phyloP scores from a whole-genome alignment of 2,329 filamentous ascomycete species.

The Sporothrix protearum region DNA sequence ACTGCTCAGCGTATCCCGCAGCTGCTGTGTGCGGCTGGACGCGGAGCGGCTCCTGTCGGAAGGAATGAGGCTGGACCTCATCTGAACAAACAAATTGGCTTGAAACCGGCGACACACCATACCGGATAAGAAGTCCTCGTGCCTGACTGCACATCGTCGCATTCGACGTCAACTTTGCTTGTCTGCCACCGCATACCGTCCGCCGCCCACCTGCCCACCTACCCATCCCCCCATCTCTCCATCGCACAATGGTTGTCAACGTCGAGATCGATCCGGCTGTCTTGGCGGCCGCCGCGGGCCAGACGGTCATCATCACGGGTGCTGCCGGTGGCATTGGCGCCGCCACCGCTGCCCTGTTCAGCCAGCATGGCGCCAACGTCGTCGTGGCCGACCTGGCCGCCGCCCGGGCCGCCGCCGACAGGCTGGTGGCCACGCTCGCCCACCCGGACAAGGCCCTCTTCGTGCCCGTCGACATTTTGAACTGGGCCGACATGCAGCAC shows the following conservation, averaged over 20 bases:
- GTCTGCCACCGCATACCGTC: neutral
- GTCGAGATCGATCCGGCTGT: slow-evolving; percentile 20
- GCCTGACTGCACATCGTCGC: neutral
- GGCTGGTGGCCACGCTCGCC: slow-evolving; percentile 33
- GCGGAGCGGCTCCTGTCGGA: neutral
- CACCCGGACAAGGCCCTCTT: slow-evolving; percentile 36
- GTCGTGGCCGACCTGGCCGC: slow-evolving; percentile 37
- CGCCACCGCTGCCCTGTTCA: slow-evolving; percentile 12
- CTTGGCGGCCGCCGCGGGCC: slow-evolving; percentile 28
- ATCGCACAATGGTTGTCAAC: neutral
- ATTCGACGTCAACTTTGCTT: neutral
- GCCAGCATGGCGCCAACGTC: slow-evolving; percentile 18
- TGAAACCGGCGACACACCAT: neutral
- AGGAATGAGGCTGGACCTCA: neutral
- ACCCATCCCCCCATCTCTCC: neutral
- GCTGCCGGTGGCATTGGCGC: slow-evolving; percentile 20
- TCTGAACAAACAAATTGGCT: too few species aligned
- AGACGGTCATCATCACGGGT: slow-evolving; percentile 30
- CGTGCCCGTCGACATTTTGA: slow-evolving; percentile 37
- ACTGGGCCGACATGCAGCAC: slow-evolving; percentile 38
- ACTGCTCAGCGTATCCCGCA: too few species aligned
- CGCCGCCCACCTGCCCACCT: too few species aligned
- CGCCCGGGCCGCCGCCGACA: slow-evolving; percentile 31
- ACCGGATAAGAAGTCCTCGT: neutral
- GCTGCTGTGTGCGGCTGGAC: neutral